Base-by-base conservation (phyloP, 768 basidiomycete species). In the Cyclocybe cylindracea region DNA sequence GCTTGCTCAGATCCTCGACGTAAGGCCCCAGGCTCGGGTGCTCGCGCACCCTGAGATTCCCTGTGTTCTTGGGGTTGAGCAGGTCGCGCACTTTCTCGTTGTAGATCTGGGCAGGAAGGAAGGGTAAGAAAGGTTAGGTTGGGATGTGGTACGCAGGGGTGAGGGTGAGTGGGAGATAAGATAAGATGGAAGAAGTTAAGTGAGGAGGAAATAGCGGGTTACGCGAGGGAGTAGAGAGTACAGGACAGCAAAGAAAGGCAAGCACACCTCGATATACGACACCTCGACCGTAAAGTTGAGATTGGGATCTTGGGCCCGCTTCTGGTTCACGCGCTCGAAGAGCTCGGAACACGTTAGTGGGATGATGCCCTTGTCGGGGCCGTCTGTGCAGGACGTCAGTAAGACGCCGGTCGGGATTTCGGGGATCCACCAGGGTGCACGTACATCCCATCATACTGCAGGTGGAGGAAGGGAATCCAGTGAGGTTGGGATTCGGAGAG, bases 31-130 rank as follows among this genome's bases (percentile, higher is more conserved):
- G 71, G 68, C 84, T 92, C 10, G 97, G 97, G 66, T 98, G 97
- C 72, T 99, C 97, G 61, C 97, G 88, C 52, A 99, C 97, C 65
- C 94, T 86, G 47, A 99, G 82, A 66, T 97, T 96, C 52, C 95
- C 94, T 24, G 89, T 84, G 72, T 98, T 99, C 79, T 92, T 94
- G 16, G 97, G 97, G 68, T 98, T 99, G 55, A 99, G 78, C 56
- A 99, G 78, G 71, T 99, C 96, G 51, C 94, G 88, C 29, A 99
- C 96, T 78, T 98, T 95, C 77, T 96, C 94, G 68, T 96, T 96
- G 73, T 96, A 96, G 60, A 95, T 96, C 87, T 93, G 42, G 35
- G 45, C 24, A 41, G 46, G 44, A 46, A 41, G 14, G 37, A 29
- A 41, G 32, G 38, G 33, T 38, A 44, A 39, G 37, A 50, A 44